A percentile compares a stretch with the other conserved stretches of the same genome.
These are phyloP conservation scores for Solanum paucissectum DNA, from an alignment of 257 asterid species.

Conservation along the genomic window DNA sequence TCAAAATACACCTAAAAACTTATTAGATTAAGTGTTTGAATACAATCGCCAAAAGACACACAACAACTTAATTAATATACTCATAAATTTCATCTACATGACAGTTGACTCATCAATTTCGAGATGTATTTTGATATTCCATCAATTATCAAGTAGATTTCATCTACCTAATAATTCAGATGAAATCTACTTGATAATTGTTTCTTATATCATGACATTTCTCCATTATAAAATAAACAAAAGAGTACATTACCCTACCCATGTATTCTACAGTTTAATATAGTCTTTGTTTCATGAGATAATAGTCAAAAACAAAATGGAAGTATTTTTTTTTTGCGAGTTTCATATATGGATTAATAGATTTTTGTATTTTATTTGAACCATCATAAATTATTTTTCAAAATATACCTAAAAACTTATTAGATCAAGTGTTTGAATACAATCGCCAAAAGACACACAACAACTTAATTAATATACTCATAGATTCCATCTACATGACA, in stretches of 20 bases:
- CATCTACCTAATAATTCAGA: background rate
- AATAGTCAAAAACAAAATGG: background rate
- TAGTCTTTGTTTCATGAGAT: background rate
- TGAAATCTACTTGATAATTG: too few relatives aligned
- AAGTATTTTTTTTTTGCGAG: background rate
- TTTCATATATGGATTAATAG: background rate
- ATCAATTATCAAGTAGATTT: too few relatives aligned
- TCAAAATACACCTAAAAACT: accelerated
- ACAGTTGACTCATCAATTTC: background rate
- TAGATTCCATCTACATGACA: background rate
- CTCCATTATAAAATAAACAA: background rate
- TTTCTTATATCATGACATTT: background rate
- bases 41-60: accelerated
- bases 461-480: too few relatives aligned
- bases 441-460: background rate
- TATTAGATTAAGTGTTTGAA: background rate
- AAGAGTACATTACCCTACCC: too few relatives aligned
- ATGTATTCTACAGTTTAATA: too few relatives aligned
- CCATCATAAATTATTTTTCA: accelerated
- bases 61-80: too few relatives aligned
- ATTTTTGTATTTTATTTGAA: background rate
- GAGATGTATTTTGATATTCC: too few relatives aligned
- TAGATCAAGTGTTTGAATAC: background rate
- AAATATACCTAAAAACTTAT: background rate
- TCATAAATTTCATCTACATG: background rate